Base-by-base conservation (phyloP, 2,329 filamentous ascomycete species). In the Hypoxylon sp. region DNA sequence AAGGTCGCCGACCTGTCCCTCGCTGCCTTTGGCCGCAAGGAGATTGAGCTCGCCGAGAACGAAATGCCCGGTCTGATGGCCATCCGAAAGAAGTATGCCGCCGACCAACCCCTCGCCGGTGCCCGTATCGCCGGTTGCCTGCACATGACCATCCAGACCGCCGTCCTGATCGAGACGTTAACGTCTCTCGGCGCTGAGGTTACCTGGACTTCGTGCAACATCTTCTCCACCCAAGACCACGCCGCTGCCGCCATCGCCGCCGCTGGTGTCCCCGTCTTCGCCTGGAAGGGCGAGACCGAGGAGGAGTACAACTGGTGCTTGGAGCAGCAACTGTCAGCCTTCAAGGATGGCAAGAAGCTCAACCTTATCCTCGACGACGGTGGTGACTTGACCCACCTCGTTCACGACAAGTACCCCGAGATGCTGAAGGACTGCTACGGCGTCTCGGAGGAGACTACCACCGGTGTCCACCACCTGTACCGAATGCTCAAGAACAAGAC, bases 221-320 rank as follows among this genome's bases (percentile, higher is more conserved):
- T 99, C 83, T 99, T 97, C 91, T 95, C 91, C 80, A 98, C 94
- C 75, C 94, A 97, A 84, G 95, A 98, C 84, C 94, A 98, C 84
- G 95, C 95, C 75, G 95, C 95, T 57, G 94, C 95, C 72, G 95
- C 95, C 80, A 97, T 99, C 83, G 95, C 95, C 73, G 95, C 94
- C 60, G 85, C 89, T 56, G 95, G 94, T 80, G 91, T 96, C 71
- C 94, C 94, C 75, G 94, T 99, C 75, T 87, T 88, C 70, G 86
- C 87, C 80, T 89, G 87, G 86, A 89, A 89, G 82, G 86, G 94
- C 77, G 95, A 99, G 92, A 97, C 94, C 74, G 95, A 99, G 84
- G 95, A 98, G 85, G 95, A 98, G 87, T 99, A 98, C 89, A 88
- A 97, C 82, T 98, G 95, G 95, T 99, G 95, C 84, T 86, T 98